A percentile compares a stretch with the other conserved stretches of the same genome.
phyloP scores from a whole-genome alignment of 768 basidiomycete genomes.

The Hirschioporus abietinus region DNA sequence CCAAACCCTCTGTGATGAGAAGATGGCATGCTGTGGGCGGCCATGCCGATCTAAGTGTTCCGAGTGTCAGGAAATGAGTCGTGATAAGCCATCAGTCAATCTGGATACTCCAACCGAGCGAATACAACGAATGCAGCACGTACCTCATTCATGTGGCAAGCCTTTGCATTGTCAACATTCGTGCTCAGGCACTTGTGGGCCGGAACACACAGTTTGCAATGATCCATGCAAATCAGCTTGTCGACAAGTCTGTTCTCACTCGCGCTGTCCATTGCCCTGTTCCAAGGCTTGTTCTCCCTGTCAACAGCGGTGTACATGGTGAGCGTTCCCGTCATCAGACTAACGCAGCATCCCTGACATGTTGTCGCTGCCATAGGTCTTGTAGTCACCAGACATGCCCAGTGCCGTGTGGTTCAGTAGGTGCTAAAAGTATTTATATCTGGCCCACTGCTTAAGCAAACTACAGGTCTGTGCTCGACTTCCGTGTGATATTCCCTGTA shows the following conservation, averaged over 20 bases:
- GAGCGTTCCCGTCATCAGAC: constrained; percentile 9
- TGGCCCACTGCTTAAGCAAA: background rate
- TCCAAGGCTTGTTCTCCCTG: constrained; percentile 57
- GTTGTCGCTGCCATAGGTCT: constrained; percentile 26
- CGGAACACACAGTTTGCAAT: constrained; percentile 42
- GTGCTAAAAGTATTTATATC: constrained; percentile 19
- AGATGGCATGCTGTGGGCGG: constrained; percentile 50
- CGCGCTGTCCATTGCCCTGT: constrained; percentile 43
- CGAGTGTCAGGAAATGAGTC: constrained; percentile 35
- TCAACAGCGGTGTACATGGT: constrained; percentile 56
- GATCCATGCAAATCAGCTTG: constrained; percentile 39
- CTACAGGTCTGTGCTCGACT: constrained; percentile 55
- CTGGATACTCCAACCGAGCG: constrained; percentile 12
- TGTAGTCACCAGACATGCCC: constrained; percentile 54
- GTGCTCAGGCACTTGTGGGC: constrained; percentile 46
- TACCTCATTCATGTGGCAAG: constrained; percentile 44
- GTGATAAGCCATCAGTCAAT: background rate
- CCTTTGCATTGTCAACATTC: constrained; percentile 50
- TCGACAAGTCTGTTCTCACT: constrained; percentile 50
- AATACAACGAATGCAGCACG: constrained; percentile 30
- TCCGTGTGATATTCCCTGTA: constrained; percentile 57
- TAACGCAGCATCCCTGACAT: background rate
- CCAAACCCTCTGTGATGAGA: constrained; percentile 32
- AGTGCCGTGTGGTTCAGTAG: constrained; percentile 64
- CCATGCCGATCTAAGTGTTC: constrained; percentile 44